Percentiles rank a stretch among this genome's conserved stretches.
These are phyloP conservation scores for Suillus decipiens DNA, from an alignment of 768 basidiomycete species.

Conservation along the genomic window DNA sequence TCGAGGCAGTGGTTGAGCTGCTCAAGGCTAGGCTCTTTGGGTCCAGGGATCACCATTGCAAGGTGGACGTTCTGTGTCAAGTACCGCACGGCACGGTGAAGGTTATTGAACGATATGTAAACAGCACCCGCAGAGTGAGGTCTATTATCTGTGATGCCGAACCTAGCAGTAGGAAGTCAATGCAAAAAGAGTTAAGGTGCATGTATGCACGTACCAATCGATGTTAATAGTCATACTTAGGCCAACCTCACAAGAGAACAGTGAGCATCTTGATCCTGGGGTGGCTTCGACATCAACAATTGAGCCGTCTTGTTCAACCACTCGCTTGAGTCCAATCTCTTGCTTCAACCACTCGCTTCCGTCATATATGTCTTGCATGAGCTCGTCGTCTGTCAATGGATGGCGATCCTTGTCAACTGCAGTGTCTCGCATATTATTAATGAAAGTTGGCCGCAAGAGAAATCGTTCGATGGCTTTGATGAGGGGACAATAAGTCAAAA, in stretches of 20 bases:
- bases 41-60: slow-evolving; percentile 37
- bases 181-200: not conserved
- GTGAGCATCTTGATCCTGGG: not conserved
- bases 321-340: no score
- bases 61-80: slow-evolving; percentile 38
- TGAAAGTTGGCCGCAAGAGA: no score
- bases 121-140: slow-evolving; percentile 4
- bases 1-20: slow-evolving; percentile 36
- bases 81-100: slow-evolving; percentile 36
- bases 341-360: not conserved
- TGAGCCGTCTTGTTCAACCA: not conserved
- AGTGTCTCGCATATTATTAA: no score
- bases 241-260: not conserved
- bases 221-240: no score
- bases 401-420: no score
- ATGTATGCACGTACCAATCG: no score
- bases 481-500: no score
- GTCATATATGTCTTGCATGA: slow-evolving; percentile 6
- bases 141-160: slow-evolving; percentile 8
- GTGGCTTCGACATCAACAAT: not conserved
- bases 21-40: slow-evolving; percentile 29
- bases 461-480: no score
- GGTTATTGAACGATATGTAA: slow-evolving; percentile 23
- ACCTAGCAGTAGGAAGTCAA: not conserved
- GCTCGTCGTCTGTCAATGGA: not conserved